A percentile compares a stretch with the other conserved stretches of the same genome.
These are phyloP conservation scores for Lactifluus pinguis DNA, from an alignment of 768 basidiomycete species.

Conservation along the genomic window DNA sequence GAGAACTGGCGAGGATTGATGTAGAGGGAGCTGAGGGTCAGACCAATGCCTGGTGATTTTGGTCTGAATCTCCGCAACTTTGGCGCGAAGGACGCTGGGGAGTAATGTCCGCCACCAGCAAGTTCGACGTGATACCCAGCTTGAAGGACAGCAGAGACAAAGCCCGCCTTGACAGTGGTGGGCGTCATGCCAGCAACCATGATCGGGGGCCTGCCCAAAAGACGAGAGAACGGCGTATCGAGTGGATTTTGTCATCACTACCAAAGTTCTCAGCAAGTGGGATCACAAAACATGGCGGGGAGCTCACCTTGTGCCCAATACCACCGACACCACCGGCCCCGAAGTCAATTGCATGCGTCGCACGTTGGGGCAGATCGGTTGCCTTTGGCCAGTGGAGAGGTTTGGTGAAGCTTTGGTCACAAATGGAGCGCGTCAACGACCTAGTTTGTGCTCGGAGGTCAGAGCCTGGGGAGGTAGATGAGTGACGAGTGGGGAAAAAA, in stretches of 20 bases:
- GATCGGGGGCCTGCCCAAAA: slow-evolving; percentile 72
- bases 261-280: not conserved
- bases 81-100: slow-evolving; percentile 73
- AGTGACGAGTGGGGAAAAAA: too few species aligned
- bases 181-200: too few species aligned
- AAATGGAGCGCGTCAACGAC: too few species aligned
- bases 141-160: slow-evolving; percentile 78
- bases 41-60: slow-evolving; percentile 76
- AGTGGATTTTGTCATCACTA: slow-evolving; percentile 88
- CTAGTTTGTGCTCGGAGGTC: too few species aligned
- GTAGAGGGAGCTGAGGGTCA: slow-evolving; percentile 34
- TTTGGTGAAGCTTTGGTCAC: too few species aligned
- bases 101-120: slow-evolving; percentile 43
- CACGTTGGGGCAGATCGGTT: too few species aligned
- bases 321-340: too few species aligned
- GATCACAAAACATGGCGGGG: not conserved
- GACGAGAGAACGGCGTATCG: slow-evolving; percentile 93
- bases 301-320: too few species aligned
- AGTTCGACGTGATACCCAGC: slow-evolving; percentile 96
- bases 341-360: too few species aligned
- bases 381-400: too few species aligned
- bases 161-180: too few species aligned
- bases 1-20: slow-evolving; percentile 96
- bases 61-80: slow-evolving; percentile 83
- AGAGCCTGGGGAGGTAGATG: too few species aligned